Evolutionary conservation across 345 rosid species (phyloP).

Genomic region (Ceriops zippeliana): DNA sequence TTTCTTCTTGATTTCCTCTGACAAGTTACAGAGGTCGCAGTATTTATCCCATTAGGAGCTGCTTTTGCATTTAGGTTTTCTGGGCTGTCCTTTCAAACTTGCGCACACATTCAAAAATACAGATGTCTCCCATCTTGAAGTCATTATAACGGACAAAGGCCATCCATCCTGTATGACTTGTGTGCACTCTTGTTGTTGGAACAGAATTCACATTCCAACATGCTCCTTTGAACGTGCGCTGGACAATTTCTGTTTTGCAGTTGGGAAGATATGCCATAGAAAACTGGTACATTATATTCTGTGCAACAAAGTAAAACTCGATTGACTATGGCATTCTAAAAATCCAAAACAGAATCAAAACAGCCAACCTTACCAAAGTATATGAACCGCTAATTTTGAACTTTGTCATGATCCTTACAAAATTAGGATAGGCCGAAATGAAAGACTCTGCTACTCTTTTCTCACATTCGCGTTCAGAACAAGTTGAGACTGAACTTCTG

Average conservation of each 20-base stretch:
- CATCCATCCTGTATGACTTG: slow-evolving; percentile 72
- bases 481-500: slow-evolving; percentile 21
- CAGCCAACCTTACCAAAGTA: slow-evolving; percentile 45
- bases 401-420: slow-evolving; percentile 60
- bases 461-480: slow-evolving; percentile 36
- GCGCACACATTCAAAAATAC: slow-evolving; percentile 49
- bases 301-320: slow-evolving; percentile 16
- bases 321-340: not conserved
- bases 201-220: slow-evolving; percentile 62
- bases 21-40: slow-evolving; percentile 21
- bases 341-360: not conserved
- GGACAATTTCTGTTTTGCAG: slow-evolving; percentile 51
- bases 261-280: slow-evolving; percentile 56
- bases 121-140: slow-evolving; percentile 47
- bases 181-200: slow-evolving; percentile 60
- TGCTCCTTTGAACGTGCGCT: slow-evolving; percentile 45
- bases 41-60: slow-evolving; percentile 21
- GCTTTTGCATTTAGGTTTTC: slow-evolving; percentile 26
- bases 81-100: slow-evolving; percentile 38
- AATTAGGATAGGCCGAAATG: slow-evolving; percentile 47
- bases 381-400: slow-evolving; percentile 61
- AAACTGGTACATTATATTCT: slow-evolving; percentile 62
- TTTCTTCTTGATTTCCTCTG: slow-evolving; percentile 36
- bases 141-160: slow-evolving; percentile 55
- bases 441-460: slow-evolving; percentile 53